A percentile compares a stretch with the other conserved stretches of the same genome.
phyloP scores from a whole-genome alignment of 2,329 filamentous ascomycete genomes.

The Trichoderma endophyticum region DNA sequence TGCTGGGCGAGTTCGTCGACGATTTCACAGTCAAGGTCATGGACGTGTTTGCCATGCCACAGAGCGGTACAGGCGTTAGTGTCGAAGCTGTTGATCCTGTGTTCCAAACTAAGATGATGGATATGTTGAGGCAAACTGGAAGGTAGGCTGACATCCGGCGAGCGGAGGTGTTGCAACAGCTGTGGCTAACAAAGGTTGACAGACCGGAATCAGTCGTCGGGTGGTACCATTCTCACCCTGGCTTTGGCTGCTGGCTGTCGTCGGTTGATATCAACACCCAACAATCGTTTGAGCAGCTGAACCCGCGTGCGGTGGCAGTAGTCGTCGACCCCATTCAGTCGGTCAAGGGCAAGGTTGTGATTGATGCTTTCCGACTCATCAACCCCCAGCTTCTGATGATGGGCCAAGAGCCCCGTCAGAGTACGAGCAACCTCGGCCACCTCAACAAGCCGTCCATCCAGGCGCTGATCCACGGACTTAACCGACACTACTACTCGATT shows the following conservation, averaged over 20 bases:
- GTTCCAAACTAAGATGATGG: slow-evolving; percentile 99
- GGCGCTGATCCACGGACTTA: slow-evolving; percentile 94
- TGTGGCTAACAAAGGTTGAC: slow-evolving; percentile 34
- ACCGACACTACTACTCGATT: slow-evolving; percentile 99
- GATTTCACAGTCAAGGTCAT: slow-evolving; percentile 98
- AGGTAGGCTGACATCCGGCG: slow-evolving; percentile 55
- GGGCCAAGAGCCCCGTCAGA: slow-evolving; percentile 95
- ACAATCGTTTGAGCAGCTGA: slow-evolving; percentile 99
- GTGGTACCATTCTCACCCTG: slow-evolving; percentile 99
- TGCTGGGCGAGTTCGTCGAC: slow-evolving; percentile 98
- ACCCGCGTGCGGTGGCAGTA: slow-evolving; percentile 91
- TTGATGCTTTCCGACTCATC: slow-evolving; percentile 97
- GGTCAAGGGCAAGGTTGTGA: slow-evolving; percentile 99
- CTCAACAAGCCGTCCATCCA: slow-evolving; percentile 99
- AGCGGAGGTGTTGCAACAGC: not conserved
- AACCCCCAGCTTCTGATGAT: slow-evolving; percentile 97
- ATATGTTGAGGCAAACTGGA: slow-evolving; percentile 97
- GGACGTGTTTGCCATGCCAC: slow-evolving; percentile 98
- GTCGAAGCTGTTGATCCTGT: slow-evolving; percentile 98
- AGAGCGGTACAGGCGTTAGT: slow-evolving; percentile 95
- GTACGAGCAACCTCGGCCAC: slow-evolving; percentile 95
- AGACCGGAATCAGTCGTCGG: slow-evolving; percentile 96
- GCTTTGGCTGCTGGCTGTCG: slow-evolving; percentile 98
- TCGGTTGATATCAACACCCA: slow-evolving; percentile 99
- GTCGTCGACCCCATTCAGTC: slow-evolving; percentile 99